phyloP scores from a whole-genome alignment of 2,329 filamentous ascomycete species.

The Pyrenochaeta sp. region DNA sequence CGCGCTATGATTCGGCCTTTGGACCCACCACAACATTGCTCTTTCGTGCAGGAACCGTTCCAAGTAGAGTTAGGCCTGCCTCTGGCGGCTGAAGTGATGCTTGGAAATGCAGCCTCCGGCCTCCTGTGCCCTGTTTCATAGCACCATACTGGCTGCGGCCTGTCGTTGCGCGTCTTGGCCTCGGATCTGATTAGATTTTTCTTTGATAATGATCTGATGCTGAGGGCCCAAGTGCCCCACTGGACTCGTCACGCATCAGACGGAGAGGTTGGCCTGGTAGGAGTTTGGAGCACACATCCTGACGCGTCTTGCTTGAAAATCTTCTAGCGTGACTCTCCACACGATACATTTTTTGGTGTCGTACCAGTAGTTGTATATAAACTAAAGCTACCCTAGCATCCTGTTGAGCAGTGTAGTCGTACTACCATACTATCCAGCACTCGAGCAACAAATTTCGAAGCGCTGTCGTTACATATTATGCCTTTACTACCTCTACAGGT shows the following conservation, averaged over 20 bases:
- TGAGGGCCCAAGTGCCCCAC: constrained; percentile 14
- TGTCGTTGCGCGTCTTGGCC: constrained; percentile 21
- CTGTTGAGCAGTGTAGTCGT: too few species aligned
- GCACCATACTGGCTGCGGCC: constrained; percentile 22
- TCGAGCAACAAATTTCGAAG: too few species aligned
- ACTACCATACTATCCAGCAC: too few species aligned
- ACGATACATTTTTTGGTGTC: too few species aligned
- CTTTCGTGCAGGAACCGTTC: constrained; percentile 29
- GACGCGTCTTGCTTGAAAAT: too few species aligned
- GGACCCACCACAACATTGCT: constrained; percentile 39
- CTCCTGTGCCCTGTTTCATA: constrained; percentile 13
- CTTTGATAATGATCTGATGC: constrained; percentile 16
- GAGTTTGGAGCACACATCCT: too few species aligned
- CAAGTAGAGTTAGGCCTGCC: constrained; percentile 29
- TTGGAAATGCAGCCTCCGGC: constrained; percentile 37
- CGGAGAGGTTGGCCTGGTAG: neutral
- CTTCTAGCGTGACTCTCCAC: too few species aligned
- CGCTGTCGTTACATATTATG: too few species aligned
- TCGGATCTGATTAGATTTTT: constrained; percentile 41
- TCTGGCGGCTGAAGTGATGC: constrained; percentile 40
- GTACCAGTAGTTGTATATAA: too few species aligned
- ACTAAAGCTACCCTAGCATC: too few species aligned
- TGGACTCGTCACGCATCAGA: constrained; percentile 10
- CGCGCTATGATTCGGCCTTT: constrained; percentile 41
- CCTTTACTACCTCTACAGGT: too few species aligned